These are phyloP conservation scores for Malassezia obtusa DNA, from an alignment of 1,284 basidiomycete genomes.

Conservation along the genomic window DNA sequence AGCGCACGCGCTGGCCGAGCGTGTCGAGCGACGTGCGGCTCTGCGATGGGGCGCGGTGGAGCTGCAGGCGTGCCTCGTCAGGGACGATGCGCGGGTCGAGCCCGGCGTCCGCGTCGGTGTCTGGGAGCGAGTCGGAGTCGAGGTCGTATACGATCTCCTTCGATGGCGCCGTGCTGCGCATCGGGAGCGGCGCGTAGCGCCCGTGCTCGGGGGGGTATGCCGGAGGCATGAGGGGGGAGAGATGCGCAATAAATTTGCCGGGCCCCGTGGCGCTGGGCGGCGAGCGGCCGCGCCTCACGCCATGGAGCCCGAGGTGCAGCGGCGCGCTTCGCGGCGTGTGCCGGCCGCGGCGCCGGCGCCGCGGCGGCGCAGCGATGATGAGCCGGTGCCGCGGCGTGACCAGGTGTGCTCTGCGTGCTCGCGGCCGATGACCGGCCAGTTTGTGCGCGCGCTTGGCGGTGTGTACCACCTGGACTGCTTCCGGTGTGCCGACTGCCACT, in stretches of 20 bases:
- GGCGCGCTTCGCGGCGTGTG: background rate
- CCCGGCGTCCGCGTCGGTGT: constrained; percentile 22
- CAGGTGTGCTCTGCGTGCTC: constrained; percentile 38
- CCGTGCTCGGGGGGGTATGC: too few species aligned
- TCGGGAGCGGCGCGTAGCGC: constrained; percentile 10
- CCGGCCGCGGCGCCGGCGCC: background rate
- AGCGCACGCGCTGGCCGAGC: constrained; percentile 29
- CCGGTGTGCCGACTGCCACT: constrained; percentile 82
- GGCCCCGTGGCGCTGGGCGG: too few species aligned
- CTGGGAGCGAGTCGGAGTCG: constrained; percentile 43
- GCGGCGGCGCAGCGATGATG: background rate
- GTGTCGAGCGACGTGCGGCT: constrained; percentile 28
- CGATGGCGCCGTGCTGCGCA: constrained; percentile 37
- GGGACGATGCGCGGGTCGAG: constrained; percentile 7
- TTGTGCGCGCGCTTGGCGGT: constrained; percentile 85
- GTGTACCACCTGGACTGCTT: constrained; percentile 96
- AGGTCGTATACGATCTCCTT: constrained; percentile 48
- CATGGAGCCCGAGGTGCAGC: background rate
- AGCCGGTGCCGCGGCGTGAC: constrained; percentile 15
- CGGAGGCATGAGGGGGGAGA: background rate
- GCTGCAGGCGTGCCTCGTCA: background rate
- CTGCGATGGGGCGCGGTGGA: constrained; percentile 19
- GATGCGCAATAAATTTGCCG: constrained; percentile 1
- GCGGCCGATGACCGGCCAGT: constrained; percentile 69
- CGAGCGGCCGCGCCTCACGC: background rate